Evolutionary conservation across 1,139 yeast species (phyloP).

Genomic region (Waltiozyma solani): DNA sequence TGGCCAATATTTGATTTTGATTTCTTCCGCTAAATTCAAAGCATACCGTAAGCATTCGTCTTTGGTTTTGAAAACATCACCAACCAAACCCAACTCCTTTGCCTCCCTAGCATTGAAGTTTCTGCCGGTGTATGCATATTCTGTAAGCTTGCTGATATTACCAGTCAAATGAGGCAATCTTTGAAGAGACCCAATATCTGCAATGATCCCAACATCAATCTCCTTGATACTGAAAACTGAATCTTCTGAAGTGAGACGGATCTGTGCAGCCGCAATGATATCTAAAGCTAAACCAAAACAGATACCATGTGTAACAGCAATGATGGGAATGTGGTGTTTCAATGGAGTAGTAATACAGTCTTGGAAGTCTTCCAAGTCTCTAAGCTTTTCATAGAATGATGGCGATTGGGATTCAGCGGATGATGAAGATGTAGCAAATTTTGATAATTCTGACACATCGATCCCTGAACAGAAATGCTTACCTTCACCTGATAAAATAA

Average conservation of each 20-base stretch:
- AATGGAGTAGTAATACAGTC: constrained; percentile 41
- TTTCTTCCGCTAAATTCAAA: constrained; percentile 37
- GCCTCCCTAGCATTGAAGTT: constrained; percentile 51
- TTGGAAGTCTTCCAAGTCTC: constrained; percentile 37
- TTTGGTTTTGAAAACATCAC: constrained; percentile 36
- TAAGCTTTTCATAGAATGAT: not conserved
- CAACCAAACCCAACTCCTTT: constrained; percentile 41
- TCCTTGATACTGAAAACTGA: constrained; percentile 55
- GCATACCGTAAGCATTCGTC: constrained; percentile 43
- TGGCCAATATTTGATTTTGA: constrained; percentile 41
- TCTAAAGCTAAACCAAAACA: constrained; percentile 61
- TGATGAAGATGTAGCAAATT: constrained; percentile 5
- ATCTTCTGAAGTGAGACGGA: constrained; percentile 48
- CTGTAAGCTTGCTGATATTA: constrained; percentile 50
- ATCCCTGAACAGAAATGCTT: constrained; percentile 58
- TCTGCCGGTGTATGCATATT: constrained; percentile 56
- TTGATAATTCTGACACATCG: constrained; percentile 30
- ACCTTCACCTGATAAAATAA: constrained; percentile 50
- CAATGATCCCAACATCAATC: constrained; percentile 65
- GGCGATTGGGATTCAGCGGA: not conserved
- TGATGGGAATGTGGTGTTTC: constrained; percentile 25
- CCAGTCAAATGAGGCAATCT: constrained; percentile 48
- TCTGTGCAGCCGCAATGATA: constrained; percentile 46
- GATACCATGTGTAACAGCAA: constrained; percentile 35
- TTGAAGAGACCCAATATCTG: constrained; percentile 74